phyloP scores from a whole-genome alignment of 352 stramenopile genomes.

The Pythium rhizo-oryzae region DNA sequence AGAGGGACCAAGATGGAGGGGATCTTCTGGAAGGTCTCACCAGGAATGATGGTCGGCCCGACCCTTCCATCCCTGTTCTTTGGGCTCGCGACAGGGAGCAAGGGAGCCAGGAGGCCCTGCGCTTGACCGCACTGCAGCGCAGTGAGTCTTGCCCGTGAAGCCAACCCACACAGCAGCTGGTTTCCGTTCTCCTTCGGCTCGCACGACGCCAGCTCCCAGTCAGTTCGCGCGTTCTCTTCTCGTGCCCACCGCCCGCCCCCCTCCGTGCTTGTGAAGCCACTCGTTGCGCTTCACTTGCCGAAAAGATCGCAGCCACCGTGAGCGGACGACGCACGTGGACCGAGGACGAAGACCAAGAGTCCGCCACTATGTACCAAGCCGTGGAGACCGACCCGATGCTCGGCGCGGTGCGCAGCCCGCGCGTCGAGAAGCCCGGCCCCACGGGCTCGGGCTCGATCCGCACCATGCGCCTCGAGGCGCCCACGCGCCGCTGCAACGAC shows the following conservation, averaged over 20 bases:
- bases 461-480: slow-evolving; percentile 63
- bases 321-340: slow-evolving; percentile 27
- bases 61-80: background rate
- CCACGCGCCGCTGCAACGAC: slow-evolving; percentile 75
- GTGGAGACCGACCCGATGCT: slow-evolving; percentile 84
- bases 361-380: slow-evolving; percentile 68
- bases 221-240: slow-evolving; percentile 12
- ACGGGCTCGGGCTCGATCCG: slow-evolving; percentile 53
- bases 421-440: slow-evolving; percentile 21
- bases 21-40: slow-evolving; percentile 7
- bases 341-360: slow-evolving; percentile 30
- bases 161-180: slow-evolving; percentile 2
- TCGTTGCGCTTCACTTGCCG: slow-evolving; percentile 14
- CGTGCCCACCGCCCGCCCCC: background rate
- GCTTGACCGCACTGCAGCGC: background rate
- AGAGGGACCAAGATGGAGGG: background rate
- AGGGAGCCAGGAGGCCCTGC: background rate
- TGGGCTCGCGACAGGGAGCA: background rate
- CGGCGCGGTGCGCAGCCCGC: slow-evolving; percentile 34
- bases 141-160: background rate
- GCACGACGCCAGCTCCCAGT: slow-evolving; percentile 2
- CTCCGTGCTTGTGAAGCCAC: slow-evolving; percentile 20
- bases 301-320: slow-evolving; percentile 15
- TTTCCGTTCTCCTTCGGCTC: background rate
- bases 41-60: slow-evolving; percentile 6